Evolutionary conservation across 2,329 filamentous ascomycete genomes (phyloP).

Genomic region (Conoideocrella luteorostrata): DNA sequence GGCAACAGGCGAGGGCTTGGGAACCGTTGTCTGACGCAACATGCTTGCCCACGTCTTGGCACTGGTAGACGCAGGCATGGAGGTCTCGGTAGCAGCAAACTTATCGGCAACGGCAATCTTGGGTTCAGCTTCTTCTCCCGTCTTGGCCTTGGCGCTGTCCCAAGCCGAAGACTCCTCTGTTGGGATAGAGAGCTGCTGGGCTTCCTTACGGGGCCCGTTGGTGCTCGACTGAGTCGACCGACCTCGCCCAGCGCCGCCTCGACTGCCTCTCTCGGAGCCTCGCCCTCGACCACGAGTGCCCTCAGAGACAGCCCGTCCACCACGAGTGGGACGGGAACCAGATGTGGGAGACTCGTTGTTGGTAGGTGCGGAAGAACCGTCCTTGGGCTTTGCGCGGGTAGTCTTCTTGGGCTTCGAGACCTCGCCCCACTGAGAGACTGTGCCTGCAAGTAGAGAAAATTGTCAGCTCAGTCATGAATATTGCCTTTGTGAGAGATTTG

Average conservation of each 20-base stretch:
- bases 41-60: conserved; percentile 70
- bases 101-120: conserved; percentile 25
- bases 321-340: conserved; percentile 44
- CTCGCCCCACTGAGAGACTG: conserved; percentile 77
- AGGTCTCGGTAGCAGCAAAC: conserved; percentile 28
- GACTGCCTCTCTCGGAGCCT: conserved; percentile 56
- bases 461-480: conserved; percentile 11
- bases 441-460: conserved; percentile 45
- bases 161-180: conserved; percentile 59
- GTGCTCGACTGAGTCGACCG: conserved; percentile 51
- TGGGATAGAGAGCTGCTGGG: conserved; percentile 53
- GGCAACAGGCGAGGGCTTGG: conserved; percentile 42
- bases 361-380: conserved; percentile 47
- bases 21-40: conserved; percentile 53
- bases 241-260: conserved; percentile 49
- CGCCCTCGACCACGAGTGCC: conserved; percentile 56
- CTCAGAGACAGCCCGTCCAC: conserved; percentile 56
- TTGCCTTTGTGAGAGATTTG: no score
- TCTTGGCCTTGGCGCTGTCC: conserved; percentile 34
- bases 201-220: conserved; percentile 56
- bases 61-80: conserved; percentile 32
- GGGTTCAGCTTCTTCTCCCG: conserved; percentile 27
- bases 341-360: conserved; percentile 38
- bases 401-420: conserved; percentile 77
- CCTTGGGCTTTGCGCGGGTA: conserved; percentile 66